Evolutionary conservation across 208 protist species (phyloP), one percentile per base, ranked within the genome.

Genomic region (Leptomonas pyrrhocoris): DNA sequence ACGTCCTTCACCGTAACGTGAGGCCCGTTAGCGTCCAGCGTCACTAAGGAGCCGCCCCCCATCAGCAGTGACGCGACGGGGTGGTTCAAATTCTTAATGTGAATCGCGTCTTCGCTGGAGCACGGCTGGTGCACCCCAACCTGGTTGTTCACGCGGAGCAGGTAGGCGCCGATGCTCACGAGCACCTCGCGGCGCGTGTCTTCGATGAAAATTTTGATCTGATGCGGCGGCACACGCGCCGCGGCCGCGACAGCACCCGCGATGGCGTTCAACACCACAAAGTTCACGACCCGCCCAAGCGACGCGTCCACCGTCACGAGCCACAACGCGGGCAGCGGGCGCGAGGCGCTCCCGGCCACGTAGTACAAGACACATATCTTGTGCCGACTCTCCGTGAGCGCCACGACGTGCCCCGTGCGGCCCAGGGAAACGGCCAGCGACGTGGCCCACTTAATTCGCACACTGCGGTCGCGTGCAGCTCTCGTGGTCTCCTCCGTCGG

Each of bases 131-230:
- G 87, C 16, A 89, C 84, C 42, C 86, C 84, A 13, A 92, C 84
- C 36, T 84, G 75, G 57, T 83, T 92, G 77, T 93, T 95, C 42
- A 95, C 73, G 19, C 83, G 85, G n/a, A 95, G 64, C 38, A 81
- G 70, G 43, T 83, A 93, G n/a, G 80, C 55, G 15, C 83, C 74
- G 30, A 91, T 56, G 54, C 80, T 80, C 27, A 94, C 58, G 38
- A 86, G 54, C 13, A 89, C 84, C 34, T 84, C 67, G 16, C 79
- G 42, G 53, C 70, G 66, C 11, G 23, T 59, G 54, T 88, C 85
- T 38, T 88, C 77, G 45, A 78, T 30, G 55, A 83, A 88, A 16
- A 95, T 45, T 31, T 78, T 80, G 23, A 88, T 85, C 68, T 92
- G 83, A 53, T 92, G 80, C 27, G 69, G 70, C 19, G 87, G 86